phyloP scores from a whole-genome alignment of 228 moss, liverwort and hornwort species.

The Sphagnum magellanicum region DNA sequence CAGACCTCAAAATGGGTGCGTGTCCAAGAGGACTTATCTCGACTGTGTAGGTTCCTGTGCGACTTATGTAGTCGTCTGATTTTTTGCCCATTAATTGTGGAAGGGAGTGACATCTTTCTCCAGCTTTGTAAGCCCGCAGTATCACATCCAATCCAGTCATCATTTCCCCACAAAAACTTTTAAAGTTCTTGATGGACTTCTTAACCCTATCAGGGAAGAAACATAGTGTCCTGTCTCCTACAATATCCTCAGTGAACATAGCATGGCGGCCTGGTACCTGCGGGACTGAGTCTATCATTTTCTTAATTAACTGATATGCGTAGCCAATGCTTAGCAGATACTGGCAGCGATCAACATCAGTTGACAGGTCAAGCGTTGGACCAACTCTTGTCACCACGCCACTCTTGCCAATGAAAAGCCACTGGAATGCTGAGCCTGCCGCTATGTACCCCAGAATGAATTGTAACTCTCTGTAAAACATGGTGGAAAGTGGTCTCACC shows the following conservation, averaged over 20 bases:
- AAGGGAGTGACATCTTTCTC: not conserved
- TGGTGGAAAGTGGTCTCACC: not conserved
- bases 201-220: not conserved
- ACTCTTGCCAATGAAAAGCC: constrained; percentile 6
- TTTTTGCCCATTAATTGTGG: not conserved
- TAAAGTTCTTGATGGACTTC: constrained; percentile 4
- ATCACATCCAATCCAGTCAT: not conserved
- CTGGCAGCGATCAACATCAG: not conserved
- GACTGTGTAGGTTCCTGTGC: constrained; percentile 8
- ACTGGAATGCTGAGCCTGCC: constrained; percentile 5
- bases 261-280: not conserved
- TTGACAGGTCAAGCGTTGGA: constrained; percentile 1
- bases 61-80: not conserved
- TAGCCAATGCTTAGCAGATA: constrained; percentile 4
- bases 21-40: constrained; percentile 6
- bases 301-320: constrained; percentile 3
- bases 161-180: not conserved
- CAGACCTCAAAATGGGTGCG: not conserved
- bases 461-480: constrained; percentile 1
- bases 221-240: not conserved
- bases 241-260: not conserved
- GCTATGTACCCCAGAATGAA: constrained; percentile 9
- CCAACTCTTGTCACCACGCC: not conserved
- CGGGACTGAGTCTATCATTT: constrained; percentile 5
- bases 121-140: not conserved